Evolutionary conservation across 179 eudicot genomes (phyloP).

Genomic region (Pouteria campechiana): DNA sequence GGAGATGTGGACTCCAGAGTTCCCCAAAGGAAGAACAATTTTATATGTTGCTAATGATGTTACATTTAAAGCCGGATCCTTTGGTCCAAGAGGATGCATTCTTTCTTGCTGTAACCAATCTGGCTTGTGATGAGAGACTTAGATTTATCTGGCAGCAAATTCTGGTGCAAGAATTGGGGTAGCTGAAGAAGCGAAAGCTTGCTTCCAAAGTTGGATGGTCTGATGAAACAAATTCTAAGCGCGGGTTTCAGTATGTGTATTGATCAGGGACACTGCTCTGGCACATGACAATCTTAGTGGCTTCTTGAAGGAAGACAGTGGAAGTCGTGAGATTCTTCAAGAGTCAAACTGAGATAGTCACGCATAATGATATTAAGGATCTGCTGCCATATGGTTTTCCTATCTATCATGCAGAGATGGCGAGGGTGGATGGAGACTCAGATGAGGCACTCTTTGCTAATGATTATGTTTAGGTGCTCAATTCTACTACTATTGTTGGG

Average conservation of each 20-base stretch:
- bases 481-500: too few species aligned
- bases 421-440: too few species aligned
- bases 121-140: slow-evolving; percentile 75
- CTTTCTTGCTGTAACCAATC: slow-evolving; percentile 82
- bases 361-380: too few species aligned
- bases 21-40: slow-evolving; percentile 79
- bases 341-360: too few species aligned
- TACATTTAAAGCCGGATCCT: slow-evolving; percentile 91
- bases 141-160: slow-evolving; percentile 90
- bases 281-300: too few species aligned
- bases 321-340: too few species aligned
- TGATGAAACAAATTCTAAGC: slow-evolving; percentile 70
- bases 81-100: slow-evolving; percentile 93
- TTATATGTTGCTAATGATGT: slow-evolving; percentile 81
- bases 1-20: slow-evolving; percentile 94
- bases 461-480: too few species aligned
- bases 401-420: too few species aligned
- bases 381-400: too few species aligned
- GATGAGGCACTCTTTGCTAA: too few species aligned
- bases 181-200: slow-evolving; percentile 88
- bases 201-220: slow-evolving; percentile 99
- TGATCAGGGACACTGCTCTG: too few species aligned
- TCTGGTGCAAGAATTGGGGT: slow-evolving; percentile 99
- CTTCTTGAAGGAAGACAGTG: too few species aligned
- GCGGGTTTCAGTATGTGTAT: slow-evolving; percentile 88